phyloP scores from a whole-genome alignment of 208 protist species.

The Trichomonas vaginalis region DNA sequence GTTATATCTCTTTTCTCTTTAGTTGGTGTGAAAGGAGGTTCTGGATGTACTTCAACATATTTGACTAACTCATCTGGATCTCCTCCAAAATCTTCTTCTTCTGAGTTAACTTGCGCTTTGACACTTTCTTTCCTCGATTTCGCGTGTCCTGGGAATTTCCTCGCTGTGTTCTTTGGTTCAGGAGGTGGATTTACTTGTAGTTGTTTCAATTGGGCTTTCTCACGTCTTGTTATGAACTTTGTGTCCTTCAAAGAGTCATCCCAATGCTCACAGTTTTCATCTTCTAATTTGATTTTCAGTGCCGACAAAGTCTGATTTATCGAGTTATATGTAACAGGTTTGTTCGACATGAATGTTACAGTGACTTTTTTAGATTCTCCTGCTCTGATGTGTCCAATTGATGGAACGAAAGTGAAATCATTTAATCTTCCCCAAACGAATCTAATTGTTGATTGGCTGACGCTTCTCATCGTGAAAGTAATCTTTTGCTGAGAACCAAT shows the following conservation, averaged over 20 bases:
- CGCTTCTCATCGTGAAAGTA: background rate
- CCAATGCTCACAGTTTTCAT: background rate
- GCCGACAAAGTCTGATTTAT: background rate
- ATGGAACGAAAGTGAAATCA: background rate
- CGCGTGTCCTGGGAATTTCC: background rate
- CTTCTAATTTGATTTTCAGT: background rate
- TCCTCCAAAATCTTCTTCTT: background rate
- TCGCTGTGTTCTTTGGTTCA: background rate
- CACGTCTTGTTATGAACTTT: background rate
- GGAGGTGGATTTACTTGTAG: background rate
- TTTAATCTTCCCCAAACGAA: background rate
- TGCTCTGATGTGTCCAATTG: background rate
- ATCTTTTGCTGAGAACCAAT: background rate
- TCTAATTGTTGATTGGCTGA: background rate
- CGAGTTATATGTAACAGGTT: background rate
- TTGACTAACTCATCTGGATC: background rate
- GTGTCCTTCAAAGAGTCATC: background rate
- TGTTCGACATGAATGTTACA: background rate
- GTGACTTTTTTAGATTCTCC: background rate
- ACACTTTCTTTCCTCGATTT: background rate
- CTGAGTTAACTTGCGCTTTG: background rate
- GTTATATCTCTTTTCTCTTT: background rate
- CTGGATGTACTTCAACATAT: background rate
- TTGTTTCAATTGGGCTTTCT: background rate
- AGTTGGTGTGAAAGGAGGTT: slow-evolving; percentile 21